These are phyloP conservation scores for Leptosphaerulina australis DNA, from an alignment of 2,329 filamentous ascomycete species.

Conservation along the genomic window DNA sequence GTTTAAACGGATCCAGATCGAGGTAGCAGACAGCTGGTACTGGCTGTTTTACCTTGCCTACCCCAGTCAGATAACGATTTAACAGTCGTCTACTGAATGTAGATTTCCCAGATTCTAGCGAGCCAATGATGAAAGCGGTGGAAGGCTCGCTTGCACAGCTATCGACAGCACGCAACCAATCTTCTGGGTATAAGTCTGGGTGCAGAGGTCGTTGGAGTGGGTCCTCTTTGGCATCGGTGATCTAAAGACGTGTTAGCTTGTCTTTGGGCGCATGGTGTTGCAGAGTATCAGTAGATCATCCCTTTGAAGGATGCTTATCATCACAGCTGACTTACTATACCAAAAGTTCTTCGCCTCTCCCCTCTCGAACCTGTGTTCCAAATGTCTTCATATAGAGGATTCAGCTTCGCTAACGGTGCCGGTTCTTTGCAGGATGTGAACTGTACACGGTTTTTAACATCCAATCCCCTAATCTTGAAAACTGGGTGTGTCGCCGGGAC, in stretches of 20 bases:
- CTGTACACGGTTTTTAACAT: constrained; percentile 60
- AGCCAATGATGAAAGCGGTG: constrained; percentile 68
- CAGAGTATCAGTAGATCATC: no score
- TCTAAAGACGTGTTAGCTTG: constrained; percentile 25
- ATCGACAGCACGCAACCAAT: constrained; percentile 54
- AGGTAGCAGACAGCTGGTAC: constrained; percentile 62
- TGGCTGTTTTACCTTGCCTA: constrained; percentile 35
- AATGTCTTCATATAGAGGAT: constrained; percentile 69
- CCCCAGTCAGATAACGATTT: constrained; percentile 68
- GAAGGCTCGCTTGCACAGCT: constrained; percentile 44
- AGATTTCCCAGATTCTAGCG: constrained; percentile 77
- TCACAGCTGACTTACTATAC: constrained; percentile 39
- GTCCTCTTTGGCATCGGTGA: constrained; percentile 37
- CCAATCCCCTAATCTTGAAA: constrained; percentile 64
- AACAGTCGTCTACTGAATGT: constrained; percentile 71
- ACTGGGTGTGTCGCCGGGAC: constrained; percentile 73
- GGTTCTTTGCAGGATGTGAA: constrained; percentile 55
- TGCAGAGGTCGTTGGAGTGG: constrained; percentile 36
- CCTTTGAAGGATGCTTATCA: no score
- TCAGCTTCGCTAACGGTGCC: constrained; percentile 63
- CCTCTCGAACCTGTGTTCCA: constrained; percentile 61
- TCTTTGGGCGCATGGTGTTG: no score
- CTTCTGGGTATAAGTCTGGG: constrained; percentile 64
- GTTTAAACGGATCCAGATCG: constrained; percentile 78
- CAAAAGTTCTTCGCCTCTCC: constrained; percentile 39